Base-by-base conservation (phyloP, 2,329 filamentous ascomycete species). In the Cercospora zeina region DNA sequence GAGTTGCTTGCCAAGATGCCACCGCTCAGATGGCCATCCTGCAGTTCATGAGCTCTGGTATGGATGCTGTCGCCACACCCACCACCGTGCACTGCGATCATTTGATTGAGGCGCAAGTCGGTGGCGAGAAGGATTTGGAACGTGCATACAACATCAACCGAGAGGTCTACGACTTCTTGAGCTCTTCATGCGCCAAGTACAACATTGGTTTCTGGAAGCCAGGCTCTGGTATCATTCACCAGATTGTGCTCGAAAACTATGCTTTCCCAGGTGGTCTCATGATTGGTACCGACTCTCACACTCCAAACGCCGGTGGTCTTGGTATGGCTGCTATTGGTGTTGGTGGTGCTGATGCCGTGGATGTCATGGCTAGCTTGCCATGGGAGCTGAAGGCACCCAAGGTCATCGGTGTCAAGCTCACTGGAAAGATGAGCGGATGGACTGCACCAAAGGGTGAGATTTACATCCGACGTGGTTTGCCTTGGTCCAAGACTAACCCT, bases 121-220 rank as follows among this genome's bases (percentile, higher is more conserved):
- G 95, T 76, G 93, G 93, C 72, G 87, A 84, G 68, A 95, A 97
- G 87, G 95, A 99, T 89, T 83, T 97, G 78, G 89, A 86, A 65
- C 87, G 93, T 74, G 95, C 95, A 73, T 83, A 93, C 75, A 85
- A 87, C 72, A 96, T 96, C 82, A 97, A 97, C 88, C 96, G 96
- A 85, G 64, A 65, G 36, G 95, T 99, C 72, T 99, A 97, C 82
- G 90, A 97, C 81, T 99, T 99, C 85, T 82, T 99, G 76, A 86
- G 92, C 65, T 88, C 88, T 67, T 90, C 93, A 69, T 97, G 93
- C 78, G 93, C 93, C 76, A 99, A 97, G 85, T 99, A 97, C 85
- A 93, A 97, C 85, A 97, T 97, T 78, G 95, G 95, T 83, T 97
- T 97, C 89, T 99, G 95, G 95, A 91, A 87, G 79, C 95, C 95